Percentiles rank a stretch among this genome's conserved stretches.
Evolutionary conservation across 139 green algal species (phyloP).

Genomic region (Volvox africanus): DNA sequence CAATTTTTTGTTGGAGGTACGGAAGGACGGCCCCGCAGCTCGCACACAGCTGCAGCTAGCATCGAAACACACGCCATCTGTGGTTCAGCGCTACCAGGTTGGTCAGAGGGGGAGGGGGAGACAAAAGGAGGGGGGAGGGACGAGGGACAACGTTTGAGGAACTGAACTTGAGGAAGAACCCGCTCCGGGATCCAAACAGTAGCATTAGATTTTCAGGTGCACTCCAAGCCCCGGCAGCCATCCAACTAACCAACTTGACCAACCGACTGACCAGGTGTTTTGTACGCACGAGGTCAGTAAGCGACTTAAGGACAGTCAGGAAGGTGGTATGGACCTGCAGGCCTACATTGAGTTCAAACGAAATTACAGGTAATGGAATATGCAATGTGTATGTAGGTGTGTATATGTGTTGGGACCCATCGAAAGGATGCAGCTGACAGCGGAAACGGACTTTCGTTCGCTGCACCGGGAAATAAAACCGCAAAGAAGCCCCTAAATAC

Average conservation of each 20-base stretch:
- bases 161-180: too few species aligned
- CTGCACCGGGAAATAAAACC: too few species aligned
- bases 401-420: background rate
- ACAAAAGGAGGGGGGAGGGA: background rate
- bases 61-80: slow-evolving; percentile 40
- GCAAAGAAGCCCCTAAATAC: too few species aligned
- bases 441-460: too few species aligned
- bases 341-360: slow-evolving; percentile 57
- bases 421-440: too few species aligned
- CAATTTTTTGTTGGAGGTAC: slow-evolving; percentile 58
- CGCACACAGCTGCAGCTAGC: slow-evolving; percentile 66
- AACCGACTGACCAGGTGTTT: slow-evolving; percentile 20
- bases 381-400: too few species aligned
- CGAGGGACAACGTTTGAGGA: background rate
- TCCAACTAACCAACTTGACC: too few species aligned
- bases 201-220: too few species aligned
- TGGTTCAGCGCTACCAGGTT: slow-evolving; percentile 56
- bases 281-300: slow-evolving; percentile 44
- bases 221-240: background rate
- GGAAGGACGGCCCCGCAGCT: slow-evolving; percentile 51
- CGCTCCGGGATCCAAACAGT: too few species aligned
- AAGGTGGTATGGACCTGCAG: slow-evolving; percentile 50
- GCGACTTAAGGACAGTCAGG: slow-evolving; percentile 48
- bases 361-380: slow-evolving; percentile 21
- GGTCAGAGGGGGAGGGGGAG: background rate